phyloP scores from a whole-genome alignment of 228 moss, liverwort and hornwort species.

The Sphagnum magellanicum region DNA sequence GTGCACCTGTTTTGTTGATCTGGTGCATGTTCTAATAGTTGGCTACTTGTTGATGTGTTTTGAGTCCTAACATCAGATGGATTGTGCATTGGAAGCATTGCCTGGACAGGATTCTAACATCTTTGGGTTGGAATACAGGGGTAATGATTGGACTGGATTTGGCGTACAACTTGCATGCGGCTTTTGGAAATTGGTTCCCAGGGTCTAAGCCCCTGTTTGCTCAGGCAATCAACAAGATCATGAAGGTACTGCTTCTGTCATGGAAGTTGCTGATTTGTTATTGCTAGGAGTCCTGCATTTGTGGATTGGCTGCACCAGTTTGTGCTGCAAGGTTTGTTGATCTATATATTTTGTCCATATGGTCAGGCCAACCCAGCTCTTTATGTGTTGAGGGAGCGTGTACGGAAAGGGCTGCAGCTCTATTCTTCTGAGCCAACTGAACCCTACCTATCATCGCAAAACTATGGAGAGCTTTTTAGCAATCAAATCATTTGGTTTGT shows the following conservation, averaged over 20 bases:
- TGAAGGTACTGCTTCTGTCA: conserved; percentile 31
- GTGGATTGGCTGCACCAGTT: too few relatives aligned
- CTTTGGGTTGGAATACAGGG: conserved; percentile 22
- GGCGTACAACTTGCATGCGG: conserved; percentile 94
- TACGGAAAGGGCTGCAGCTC: conserved; percentile 88
- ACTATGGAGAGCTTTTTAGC: conserved; percentile 97
- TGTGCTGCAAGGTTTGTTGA: too few relatives aligned
- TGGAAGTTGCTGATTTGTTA: neutral
- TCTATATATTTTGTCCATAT: neutral
- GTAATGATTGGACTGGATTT: conserved; percentile 98
- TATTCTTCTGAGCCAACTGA: conserved; percentile 99
- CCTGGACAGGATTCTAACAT: too few relatives aligned
- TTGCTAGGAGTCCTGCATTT: too few relatives aligned
- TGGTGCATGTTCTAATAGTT: too few relatives aligned
- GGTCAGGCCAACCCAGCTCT: conserved; percentile 92
- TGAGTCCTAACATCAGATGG: too few relatives aligned
- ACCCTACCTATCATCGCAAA: conserved; percentile 95
- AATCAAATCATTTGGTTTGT: conserved; percentile 99
- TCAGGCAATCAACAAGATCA: conserved; percentile 99
- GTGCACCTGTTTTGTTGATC: too few relatives aligned
- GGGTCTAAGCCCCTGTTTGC: conserved; percentile 99
- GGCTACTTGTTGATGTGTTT: too few relatives aligned
- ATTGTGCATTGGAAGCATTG: too few relatives aligned
- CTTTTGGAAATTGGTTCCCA: conserved; percentile 99
- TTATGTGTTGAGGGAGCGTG: conserved; percentile 98